A percentile compares a stretch with the other conserved stretches of the same genome.
Conservation (phyloP, 345 rosid species). For the Chamaenerion angustifolium region DNA sequence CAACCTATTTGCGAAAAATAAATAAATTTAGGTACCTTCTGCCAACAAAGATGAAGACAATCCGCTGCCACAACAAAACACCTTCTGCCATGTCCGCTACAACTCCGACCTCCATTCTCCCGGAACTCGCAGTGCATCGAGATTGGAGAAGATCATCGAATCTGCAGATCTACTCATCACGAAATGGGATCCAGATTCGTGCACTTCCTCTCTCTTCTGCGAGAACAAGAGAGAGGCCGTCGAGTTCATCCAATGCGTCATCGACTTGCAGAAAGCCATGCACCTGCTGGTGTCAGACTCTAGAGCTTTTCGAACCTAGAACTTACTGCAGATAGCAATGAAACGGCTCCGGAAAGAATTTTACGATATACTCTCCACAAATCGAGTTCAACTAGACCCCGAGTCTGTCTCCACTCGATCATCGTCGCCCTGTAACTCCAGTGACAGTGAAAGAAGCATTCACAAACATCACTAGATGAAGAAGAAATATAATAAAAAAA, state of each 20-base stretch:
- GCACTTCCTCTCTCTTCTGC: conserved; percentile 33
- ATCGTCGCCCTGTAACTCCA: conserved; percentile 28
- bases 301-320: conserved; percentile 34
- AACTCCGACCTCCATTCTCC: conserved; percentile 6
- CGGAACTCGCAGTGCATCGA: conserved; percentile 1
- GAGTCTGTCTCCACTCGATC: conserved; percentile 61
- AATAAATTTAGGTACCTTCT: too few relatives aligned
- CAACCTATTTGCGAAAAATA: too few relatives aligned
- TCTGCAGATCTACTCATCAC: conserved; percentile 26
- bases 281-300: conserved; percentile 17
- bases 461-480: conserved; percentile 25
- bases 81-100: conserved; percentile 14
- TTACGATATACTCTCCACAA: conserved; percentile 51
- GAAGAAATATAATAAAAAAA: too few relatives aligned
- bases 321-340: conserved; percentile 52
- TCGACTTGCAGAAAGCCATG: conserved; percentile 46
- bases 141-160: conserved; percentile 22
- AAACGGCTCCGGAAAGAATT: conserved; percentile 66
- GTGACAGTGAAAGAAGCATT: conserved; percentile 16
- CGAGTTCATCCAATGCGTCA: conserved; percentile 38
- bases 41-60: conserved; percentile 13
- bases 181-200: conserved; percentile 40
- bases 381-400: conserved; percentile 51
- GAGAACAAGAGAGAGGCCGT: conserved; percentile 40
- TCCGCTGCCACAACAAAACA: conserved; percentile 24